phyloP scores from a whole-genome alignment of 768 basidiomycete genomes.

The Suillus bovinus region DNA sequence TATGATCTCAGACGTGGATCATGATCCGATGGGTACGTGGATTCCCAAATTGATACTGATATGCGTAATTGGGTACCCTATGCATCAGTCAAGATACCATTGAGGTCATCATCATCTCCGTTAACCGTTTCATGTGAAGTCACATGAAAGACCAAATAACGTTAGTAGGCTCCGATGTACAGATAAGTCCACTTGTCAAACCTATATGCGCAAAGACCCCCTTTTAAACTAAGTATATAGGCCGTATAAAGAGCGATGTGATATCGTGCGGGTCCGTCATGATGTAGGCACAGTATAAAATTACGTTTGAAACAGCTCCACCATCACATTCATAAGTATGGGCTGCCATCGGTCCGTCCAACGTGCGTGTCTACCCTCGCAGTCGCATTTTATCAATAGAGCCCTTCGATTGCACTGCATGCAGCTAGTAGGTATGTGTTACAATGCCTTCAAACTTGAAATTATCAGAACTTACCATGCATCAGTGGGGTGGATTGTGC shows the following conservation, averaged over 20 bases:
- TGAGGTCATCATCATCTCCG: constrained; percentile 36
- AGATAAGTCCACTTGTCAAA: neutral
- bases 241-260: neutral
- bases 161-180: neutral
- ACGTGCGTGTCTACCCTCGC: neutral
- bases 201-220: neutral
- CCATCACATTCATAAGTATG: neutral
- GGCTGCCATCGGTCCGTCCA: neutral
- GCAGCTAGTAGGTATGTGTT: neutral
- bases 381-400: neutral
- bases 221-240: neutral
- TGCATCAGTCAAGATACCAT: constrained; percentile 45
- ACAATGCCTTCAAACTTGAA: constrained; percentile 18
- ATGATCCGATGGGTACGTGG: neutral
- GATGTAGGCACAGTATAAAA: neutral
- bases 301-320: neutral
- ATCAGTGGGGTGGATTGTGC: too few relatives aligned
- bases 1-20: neutral
- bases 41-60: neutral
- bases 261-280: neutral
- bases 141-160: constrained; percentile 37
- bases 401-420: neutral
- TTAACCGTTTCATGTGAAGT: constrained; percentile 46
- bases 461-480: constrained; percentile 29
- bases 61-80: constrained; percentile 31